Evolutionary conservation across 352 stramenopile species (phyloP).

Genomic region (Phytophthora ohioensis): DNA sequence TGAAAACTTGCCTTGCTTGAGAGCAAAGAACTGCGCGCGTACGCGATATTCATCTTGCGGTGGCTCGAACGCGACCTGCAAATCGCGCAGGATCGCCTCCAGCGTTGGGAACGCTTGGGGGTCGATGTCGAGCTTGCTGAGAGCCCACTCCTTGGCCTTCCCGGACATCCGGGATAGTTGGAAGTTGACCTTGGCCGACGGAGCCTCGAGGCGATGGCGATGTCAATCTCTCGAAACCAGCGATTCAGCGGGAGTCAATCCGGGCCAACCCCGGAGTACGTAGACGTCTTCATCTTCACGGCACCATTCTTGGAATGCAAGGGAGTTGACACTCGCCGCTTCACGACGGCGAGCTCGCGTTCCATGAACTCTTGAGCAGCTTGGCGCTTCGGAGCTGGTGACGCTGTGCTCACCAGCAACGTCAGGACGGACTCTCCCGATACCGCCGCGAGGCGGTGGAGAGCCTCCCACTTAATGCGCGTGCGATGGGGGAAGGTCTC

Average conservation of each 20-base stretch:
- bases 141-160: too few relatives aligned
- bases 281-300: conserved; percentile 2
- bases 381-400: background rate
- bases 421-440: too few relatives aligned
- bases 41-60: background rate
- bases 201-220: too few relatives aligned
- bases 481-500: too few relatives aligned
- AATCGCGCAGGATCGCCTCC: background rate
- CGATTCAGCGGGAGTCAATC: background rate
- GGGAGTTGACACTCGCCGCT: background rate
- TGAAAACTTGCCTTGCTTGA: background rate
- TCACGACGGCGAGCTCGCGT: background rate
- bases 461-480: too few relatives aligned
- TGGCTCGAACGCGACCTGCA: background rate
- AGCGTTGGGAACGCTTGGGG: too few relatives aligned
- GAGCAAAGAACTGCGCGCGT: conserved; percentile 13
- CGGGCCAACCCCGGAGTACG: background rate
- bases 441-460: too few relatives aligned
- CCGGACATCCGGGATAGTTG: too few relatives aligned
- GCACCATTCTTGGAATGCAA: conserved; percentile 7
- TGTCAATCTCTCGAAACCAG: background rate
- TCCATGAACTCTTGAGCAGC: conserved; percentile 7
- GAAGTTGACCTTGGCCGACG: too few relatives aligned
- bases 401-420: too few relatives aligned
- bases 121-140: too few relatives aligned